Evolutionary conservation across 345 rosid species (phyloP), one percentile per base, ranked within the genome.

Genomic region (Lepidium aucheri): DNA sequence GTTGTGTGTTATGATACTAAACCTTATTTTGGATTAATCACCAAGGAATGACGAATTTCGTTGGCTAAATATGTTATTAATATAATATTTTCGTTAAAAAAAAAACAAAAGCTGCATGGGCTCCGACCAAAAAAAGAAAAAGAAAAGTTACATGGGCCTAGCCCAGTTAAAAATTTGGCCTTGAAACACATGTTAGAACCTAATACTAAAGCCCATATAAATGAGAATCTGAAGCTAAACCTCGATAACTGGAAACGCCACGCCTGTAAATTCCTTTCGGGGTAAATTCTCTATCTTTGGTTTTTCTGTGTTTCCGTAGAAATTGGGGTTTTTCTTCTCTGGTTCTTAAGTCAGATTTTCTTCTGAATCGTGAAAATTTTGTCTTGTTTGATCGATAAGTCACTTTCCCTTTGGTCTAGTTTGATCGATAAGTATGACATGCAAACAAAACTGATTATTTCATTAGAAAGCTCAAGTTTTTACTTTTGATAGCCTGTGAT

Each of bases 301-400:
- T 36, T 13, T 7, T 38, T 36, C 12, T 40, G 6, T 4, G 14
- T 52, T 53, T 70, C 11, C 13, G 14, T 55, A 33, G 55, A 43
- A 61, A 61, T 70, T 53, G 62, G 55, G 59, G 32, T 42, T 55
- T 53, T 54, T 2, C 49, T 54, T 44, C 18, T 7, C 38, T 43
- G 54, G 35, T 24, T 54, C 4, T 39, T 30, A 34, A 61, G 16
- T 41, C 30, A 41, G 30, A 13, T 18, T 50, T 53, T 1, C 44
- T 32, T 38, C 43, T 50, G 15, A 36, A 35, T 70, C 58, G 1
- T 1, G 22, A 20, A 20, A 20, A 20, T 20, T 20, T 20, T 50
- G 13, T 36, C 18, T 15, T 3, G 11, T n/a, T 36, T 44, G 14
- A 20, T 7, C 32, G 8, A 4, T 56, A 28, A 34, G 22, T 57